Percentiles rank a stretch among this genome's conserved stretches.
These are phyloP conservation scores for Citrullus colocynthis DNA, from an alignment of 306 rosid species.

Conservation along the genomic window DNA sequence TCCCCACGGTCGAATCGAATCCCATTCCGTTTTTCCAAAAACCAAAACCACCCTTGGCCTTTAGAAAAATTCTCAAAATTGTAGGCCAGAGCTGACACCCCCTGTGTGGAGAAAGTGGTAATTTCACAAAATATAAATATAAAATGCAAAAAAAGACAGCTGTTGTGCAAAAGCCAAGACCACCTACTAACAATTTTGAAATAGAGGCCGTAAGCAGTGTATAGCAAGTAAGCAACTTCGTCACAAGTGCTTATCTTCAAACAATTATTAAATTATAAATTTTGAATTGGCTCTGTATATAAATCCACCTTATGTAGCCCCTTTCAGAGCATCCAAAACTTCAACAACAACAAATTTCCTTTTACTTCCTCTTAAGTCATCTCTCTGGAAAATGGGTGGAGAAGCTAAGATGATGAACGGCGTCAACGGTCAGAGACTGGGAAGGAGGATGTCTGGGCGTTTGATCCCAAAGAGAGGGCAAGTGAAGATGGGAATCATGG, in stretches of 20 bases:
- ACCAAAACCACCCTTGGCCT: not conserved
- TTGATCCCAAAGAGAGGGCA: slow-evolving; percentile 65
- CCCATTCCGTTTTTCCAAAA: not conserved
- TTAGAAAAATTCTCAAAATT: not conserved
- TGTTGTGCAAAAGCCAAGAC: not conserved
- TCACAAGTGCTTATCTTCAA: not conserved
- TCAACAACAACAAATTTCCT: not conserved
- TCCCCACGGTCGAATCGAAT: not conserved
- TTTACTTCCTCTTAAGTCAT: not conserved
- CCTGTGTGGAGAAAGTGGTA: not conserved
- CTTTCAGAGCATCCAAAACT: not conserved
- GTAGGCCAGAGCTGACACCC: not conserved
- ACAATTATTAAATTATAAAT: not conserved
- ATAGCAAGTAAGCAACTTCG: not conserved
- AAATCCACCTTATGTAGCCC: not conserved
- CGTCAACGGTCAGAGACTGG: slow-evolving; percentile 21
- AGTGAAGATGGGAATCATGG: slow-evolving; percentile 46
- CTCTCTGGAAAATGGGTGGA: not conserved
- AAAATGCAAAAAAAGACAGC: not conserved
- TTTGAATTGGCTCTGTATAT: not conserved
- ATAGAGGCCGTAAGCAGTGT: not conserved
- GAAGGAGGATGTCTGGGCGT: slow-evolving; percentile 24
- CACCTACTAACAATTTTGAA: not conserved
- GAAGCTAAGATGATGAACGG: not conserved
- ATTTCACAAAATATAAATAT: not conserved